Evolutionary conservation across 2,329 filamentous ascomycete genomes (phyloP), one percentile per base, ranked within the genome.

Genomic region (Diaporthe destruens): DNA sequence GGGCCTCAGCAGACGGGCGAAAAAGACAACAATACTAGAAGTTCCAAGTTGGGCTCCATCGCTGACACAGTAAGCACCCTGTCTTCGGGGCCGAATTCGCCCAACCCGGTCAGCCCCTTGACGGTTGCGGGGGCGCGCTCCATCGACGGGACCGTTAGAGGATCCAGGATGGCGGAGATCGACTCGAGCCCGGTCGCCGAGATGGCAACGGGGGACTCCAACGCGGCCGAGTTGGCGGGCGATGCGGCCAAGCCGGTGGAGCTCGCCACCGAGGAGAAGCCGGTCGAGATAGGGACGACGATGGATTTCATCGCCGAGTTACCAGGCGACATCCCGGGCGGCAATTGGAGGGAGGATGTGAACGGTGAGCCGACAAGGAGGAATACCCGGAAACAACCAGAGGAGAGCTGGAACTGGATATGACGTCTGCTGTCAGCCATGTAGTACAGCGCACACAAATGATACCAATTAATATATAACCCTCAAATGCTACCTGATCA

Each of bases 351-450:
- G 20, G 61, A 65, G 44, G 44, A 65, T 3, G 61, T 51, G 1
- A 32, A 65, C n/a, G 44, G 61, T n/a, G 51, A 16, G 61, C 20
- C 44, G 25, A 65, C 29, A 14, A 51, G 44, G 44, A 36, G 36
- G 61, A 65, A 51, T 39, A 65, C 61, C 44, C 61, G 44, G 61
- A 36, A 65, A 65, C 61, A 65, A 9, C 61, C 61, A 25, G 61
- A 29, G n/a, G 61, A 65, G 32, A 65, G 34, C 9, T 65, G 61
- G 61, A 65, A 65, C 25, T 65, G 61, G 61, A 65, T 65, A 65
- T 51, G 51, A 65, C 39, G 61, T 36, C 7, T 51, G 20, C 59
- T 34, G 11, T 36, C 6, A 6, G 42, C 42, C 23, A 25, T 49
- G 29, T 65, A 34, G 29, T 65, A 34, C 25, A 65, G 42, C 49